A percentile compares a stretch with the other conserved stretches of the same genome.
phyloP scores from a whole-genome alignment of 768 basidiomycete species.

The Omphalotus guepiniiformis region DNA sequence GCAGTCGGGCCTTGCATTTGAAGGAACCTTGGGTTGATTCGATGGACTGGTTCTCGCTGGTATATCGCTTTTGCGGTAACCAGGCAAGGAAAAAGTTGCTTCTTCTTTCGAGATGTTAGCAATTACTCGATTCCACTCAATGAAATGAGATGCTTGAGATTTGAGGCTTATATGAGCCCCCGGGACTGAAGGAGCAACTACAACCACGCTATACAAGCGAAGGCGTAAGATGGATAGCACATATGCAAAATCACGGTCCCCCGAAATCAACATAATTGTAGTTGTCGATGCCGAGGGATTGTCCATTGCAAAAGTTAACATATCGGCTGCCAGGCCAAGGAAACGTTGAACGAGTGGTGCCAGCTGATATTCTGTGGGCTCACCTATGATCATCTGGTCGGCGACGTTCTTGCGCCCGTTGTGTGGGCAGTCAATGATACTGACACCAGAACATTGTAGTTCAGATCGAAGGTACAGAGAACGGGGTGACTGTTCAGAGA shows the following conservation, averaged over 20 bases:
- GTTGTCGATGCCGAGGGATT: slow-evolving; percentile 46
- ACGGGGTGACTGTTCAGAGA: slow-evolving; percentile 16
- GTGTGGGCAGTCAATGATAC: slow-evolving; percentile 38
- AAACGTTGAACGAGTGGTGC: neutral
- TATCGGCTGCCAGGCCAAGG: slow-evolving; percentile 51
- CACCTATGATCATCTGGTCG: slow-evolving; percentile 50
- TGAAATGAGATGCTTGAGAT: slow-evolving; percentile 47
- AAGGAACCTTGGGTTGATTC: too few relatives aligned
- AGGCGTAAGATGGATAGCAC: slow-evolving; percentile 54
- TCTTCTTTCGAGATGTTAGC: slow-evolving; percentile 21
- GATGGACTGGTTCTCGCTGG: too few relatives aligned
- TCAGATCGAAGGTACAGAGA: neutral
- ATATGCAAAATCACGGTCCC: slow-evolving; percentile 65
- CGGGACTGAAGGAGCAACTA: slow-evolving; percentile 36
- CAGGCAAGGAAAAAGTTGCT: too few relatives aligned
- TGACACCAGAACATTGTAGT: slow-evolving; percentile 19
- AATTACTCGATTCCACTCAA: slow-evolving; percentile 46
- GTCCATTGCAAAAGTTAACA: slow-evolving; percentile 65
- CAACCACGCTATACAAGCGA: slow-evolving; percentile 47
- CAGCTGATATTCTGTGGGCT: too few relatives aligned
- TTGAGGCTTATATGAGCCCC: slow-evolving; percentile 42
- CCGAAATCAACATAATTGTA: slow-evolving; percentile 61
- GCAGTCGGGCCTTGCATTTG: too few relatives aligned
- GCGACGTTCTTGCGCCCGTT: slow-evolving; percentile 35
- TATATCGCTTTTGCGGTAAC: too few relatives aligned